phyloP scores from a whole-genome alignment of 1,284 basidiomycete species.

The Cryptococcus maquisensis region DNA sequence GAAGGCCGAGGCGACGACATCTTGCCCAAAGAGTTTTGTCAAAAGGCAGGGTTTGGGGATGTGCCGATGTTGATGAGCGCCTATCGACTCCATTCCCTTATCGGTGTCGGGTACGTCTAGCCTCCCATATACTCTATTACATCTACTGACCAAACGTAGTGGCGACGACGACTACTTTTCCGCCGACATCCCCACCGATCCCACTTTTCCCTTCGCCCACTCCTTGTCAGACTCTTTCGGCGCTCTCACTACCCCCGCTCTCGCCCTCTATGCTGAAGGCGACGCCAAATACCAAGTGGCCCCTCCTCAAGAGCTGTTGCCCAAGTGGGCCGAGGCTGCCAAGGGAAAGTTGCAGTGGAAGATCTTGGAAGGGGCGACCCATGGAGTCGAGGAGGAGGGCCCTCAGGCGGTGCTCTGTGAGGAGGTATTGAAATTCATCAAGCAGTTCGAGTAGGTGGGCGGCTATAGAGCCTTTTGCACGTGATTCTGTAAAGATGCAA shows the following conservation, averaged over 20 bases:
- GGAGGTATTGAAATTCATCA: constrained; percentile 31
- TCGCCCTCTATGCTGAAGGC: constrained; percentile 39
- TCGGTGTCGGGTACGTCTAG: constrained; percentile 33
- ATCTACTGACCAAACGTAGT: constrained; percentile 15
- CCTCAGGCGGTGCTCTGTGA: constrained; percentile 26
- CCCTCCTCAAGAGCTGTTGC: constrained; percentile 16
- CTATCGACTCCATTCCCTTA: constrained; percentile 37
- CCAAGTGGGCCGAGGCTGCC: constrained; percentile 27
- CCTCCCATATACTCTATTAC: neutral
- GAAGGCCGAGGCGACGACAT: constrained; percentile 29
- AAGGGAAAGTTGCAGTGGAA: constrained; percentile 25
- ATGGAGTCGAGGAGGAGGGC: constrained; percentile 34
- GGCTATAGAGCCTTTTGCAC: neutral
- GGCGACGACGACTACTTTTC: constrained; percentile 51
- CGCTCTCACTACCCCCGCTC: constrained; percentile 29
- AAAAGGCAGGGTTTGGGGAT: constrained; percentile 17
- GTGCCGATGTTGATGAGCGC: constrained; percentile 26
- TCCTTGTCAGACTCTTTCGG: constrained; percentile 44
- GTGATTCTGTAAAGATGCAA: neutral
- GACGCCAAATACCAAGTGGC: constrained; percentile 40
- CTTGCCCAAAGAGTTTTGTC: constrained; percentile 23
- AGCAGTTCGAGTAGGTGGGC: constrained; percentile 4
- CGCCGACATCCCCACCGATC: constrained; percentile 32
- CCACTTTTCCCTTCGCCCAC: constrained; percentile 23
- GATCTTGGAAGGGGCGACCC: constrained; percentile 38